Base-by-base conservation (phyloP, 176 grass and related monocot genomes). In the Panicum miliaceum region DNA sequence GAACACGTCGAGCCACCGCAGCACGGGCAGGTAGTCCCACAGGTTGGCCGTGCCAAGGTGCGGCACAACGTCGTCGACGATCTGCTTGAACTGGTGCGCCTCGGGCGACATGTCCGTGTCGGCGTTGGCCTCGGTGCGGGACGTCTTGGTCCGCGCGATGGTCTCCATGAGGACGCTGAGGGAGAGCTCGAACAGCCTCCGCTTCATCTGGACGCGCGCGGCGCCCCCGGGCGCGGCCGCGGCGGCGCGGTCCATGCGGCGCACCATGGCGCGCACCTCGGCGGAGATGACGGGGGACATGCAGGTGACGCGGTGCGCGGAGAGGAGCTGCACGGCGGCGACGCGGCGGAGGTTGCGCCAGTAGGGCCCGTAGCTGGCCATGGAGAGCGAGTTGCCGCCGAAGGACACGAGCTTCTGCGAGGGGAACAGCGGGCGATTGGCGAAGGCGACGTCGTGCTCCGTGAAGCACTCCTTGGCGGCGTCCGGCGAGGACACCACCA, bases 341-440 rank as follows among this genome's bases (percentile, higher is more conserved):
- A 94, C 86, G 76, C 89, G 82, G 26, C 89, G 84, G 43, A 91
- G 86, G 80, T 91, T 90, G 42, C 76, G 59, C 58, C 59, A 64
- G 76, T 64, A 48, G 8, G 76, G 42, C 8, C 76, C 76, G 59
- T 79, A 79, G 76, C 59, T 79, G 59, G 59, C 1, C 4, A 32
- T 0, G 8, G 16, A 12, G 15, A 79, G 26, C 59, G 12, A 2
- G 76, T 60, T 41, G 60, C 76, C 76, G 59, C 34, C 18, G 42
- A 48, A 64, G 59, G 59, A 32, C 26, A 29, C 26, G 59, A 64
- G 25, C 76, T 2, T 3, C 16, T 13, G 1, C 26, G 76, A 48
- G 0, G 42, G 41, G 59, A 64, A n/a, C 2, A 7, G 9, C 42
- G 76, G 76, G 26, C 76, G 60, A 59, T 79, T 48, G 5, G 76